Conservation (phyloP, 2,329 filamentous ascomycete genomes). For the Xylariales sp. region DNA sequence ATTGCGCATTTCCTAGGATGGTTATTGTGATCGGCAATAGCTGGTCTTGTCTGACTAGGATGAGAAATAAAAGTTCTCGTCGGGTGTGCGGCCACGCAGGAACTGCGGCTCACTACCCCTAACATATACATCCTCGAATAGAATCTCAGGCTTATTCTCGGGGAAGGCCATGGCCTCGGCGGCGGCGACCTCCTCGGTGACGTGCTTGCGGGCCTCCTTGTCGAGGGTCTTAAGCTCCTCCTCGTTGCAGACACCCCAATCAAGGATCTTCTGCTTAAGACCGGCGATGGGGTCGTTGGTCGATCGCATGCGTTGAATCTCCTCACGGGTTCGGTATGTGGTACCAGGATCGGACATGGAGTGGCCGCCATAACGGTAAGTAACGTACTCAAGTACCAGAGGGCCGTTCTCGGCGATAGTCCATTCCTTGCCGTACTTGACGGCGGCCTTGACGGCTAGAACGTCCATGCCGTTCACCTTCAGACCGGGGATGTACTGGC, state of each 20-base stretch:
- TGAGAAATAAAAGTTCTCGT: slow-evolving; percentile 94
- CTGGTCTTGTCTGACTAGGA: slow-evolving; percentile 21
- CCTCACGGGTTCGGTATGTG: slow-evolving; percentile 98
- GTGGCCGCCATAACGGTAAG: slow-evolving; percentile 99
- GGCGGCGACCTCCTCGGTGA: slow-evolving; percentile 89
- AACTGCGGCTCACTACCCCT: slow-evolving; percentile 86
- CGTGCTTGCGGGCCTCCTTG: slow-evolving; percentile 87
- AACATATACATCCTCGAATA: slow-evolving; percentile 98
- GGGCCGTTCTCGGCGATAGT: slow-evolving; percentile 86
- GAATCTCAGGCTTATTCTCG: slow-evolving; percentile 80
- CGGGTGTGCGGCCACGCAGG: slow-evolving; percentile 83
- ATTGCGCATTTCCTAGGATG: slow-evolving; percentile 24
- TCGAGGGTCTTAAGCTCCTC: slow-evolving; percentile 96
- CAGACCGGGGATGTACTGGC: slow-evolving; percentile 98
- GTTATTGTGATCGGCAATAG: slow-evolving; percentile 10
- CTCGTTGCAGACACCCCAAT: slow-evolving; percentile 92
- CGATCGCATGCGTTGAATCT: slow-evolving; percentile 99
- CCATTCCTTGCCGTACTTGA: slow-evolving; percentile 93
- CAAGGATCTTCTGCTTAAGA: slow-evolving; percentile 96
- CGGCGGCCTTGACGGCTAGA: slow-evolving; percentile 95
- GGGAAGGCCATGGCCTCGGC: slow-evolving; percentile 90
- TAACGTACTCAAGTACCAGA: slow-evolving; percentile 97
- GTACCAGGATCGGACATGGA: slow-evolving; percentile 99
- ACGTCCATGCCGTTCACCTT: slow-evolving; percentile 99
- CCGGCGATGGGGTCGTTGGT: slow-evolving; percentile 99